Evolutionary conservation across 2,329 filamentous ascomycete genomes (phyloP).

Genomic region (Penicillium sp.): DNA sequence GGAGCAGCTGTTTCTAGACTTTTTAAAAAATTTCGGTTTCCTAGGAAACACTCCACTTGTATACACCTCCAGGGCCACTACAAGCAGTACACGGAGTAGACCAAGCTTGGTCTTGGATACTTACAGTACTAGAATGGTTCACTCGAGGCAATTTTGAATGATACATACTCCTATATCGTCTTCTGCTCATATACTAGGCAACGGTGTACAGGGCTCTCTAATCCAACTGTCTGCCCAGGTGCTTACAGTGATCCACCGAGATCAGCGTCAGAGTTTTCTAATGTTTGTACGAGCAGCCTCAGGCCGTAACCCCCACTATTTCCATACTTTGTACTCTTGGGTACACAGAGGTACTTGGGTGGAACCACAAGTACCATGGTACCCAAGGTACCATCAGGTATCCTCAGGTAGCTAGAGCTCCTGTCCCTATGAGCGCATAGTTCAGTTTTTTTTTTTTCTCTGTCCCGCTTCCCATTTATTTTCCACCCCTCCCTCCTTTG

Average conservation of each 20-base stretch:
- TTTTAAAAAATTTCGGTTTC: too few species aligned
- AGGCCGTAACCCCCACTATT: conserved; percentile 3
- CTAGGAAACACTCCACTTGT: too few species aligned
- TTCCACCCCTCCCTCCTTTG: conserved; percentile 9
- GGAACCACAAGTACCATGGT: neutral
- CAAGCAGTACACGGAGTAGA: too few species aligned
- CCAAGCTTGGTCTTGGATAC: too few species aligned
- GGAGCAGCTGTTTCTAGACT: too few species aligned
- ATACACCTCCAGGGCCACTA: too few species aligned
- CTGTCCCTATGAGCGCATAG: conserved; percentile 18
- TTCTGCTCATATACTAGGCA: too few species aligned
- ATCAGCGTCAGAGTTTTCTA: conserved; percentile 15
- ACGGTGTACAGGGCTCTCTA: too few species aligned
- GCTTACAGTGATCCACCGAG: neutral
- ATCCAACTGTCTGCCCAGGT: too few species aligned
- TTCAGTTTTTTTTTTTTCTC: conserved; percentile 17
- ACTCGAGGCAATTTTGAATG: too few species aligned
- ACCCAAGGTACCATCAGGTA: conserved; percentile 12
- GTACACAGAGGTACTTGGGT: conserved; percentile 7
- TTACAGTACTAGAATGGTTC: too few species aligned
- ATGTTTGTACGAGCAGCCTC: conserved; percentile 2
- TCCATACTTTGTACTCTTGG: conserved; percentile 4
- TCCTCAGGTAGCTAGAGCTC: conserved; percentile 14
- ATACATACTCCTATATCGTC: too few species aligned
- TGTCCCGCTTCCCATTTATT: conserved; percentile 5